Evolutionary conservation across 768 basidiomycete species (phyloP).

Genomic region (Melanogaster broomeanus): DNA sequence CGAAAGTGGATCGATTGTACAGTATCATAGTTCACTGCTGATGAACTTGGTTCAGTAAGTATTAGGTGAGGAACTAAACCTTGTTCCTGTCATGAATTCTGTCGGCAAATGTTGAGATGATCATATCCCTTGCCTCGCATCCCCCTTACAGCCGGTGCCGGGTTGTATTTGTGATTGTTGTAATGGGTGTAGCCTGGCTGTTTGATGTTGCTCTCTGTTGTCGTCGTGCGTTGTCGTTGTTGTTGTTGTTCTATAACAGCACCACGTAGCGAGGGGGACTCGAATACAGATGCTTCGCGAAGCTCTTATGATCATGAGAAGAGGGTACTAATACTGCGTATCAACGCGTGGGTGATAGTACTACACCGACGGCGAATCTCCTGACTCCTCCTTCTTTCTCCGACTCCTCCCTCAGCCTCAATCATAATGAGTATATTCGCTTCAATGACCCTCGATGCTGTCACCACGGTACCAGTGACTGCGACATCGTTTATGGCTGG

Average conservation of each 20-base stretch:
- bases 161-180: conserved; percentile 17
- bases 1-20: background rate
- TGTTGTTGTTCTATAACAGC: conserved; percentile 11
- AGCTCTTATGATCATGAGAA: conserved; percentile 6
- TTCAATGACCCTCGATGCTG: conserved; percentile 6
- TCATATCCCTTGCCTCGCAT: conserved; percentile 6
- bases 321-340: too few species aligned
- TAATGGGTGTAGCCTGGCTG: conserved; percentile 22
- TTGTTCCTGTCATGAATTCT: conserved; percentile 6
- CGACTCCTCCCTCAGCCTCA: too few species aligned
- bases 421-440: conserved; percentile 2
- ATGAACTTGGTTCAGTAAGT: too few species aligned
- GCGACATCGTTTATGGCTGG: background rate
- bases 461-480: conserved; percentile 10
- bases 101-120: conserved; percentile 12
- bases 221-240: background rate
- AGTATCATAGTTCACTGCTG: too few species aligned
- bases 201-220: conserved; percentile 13
- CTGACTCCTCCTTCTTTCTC: conserved; percentile 10
- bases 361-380: conserved; percentile 15
- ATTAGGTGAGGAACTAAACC: conserved; percentile 2
- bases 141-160: conserved; percentile 28
- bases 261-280: conserved; percentile 13
- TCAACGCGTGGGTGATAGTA: conserved; percentile 15
- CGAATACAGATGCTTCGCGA: conserved; percentile 12